These are phyloP conservation scores for Geoglossum glabrum DNA, from an alignment of 495 filamentous ascomycete genomes.

Conservation along the genomic window DNA sequence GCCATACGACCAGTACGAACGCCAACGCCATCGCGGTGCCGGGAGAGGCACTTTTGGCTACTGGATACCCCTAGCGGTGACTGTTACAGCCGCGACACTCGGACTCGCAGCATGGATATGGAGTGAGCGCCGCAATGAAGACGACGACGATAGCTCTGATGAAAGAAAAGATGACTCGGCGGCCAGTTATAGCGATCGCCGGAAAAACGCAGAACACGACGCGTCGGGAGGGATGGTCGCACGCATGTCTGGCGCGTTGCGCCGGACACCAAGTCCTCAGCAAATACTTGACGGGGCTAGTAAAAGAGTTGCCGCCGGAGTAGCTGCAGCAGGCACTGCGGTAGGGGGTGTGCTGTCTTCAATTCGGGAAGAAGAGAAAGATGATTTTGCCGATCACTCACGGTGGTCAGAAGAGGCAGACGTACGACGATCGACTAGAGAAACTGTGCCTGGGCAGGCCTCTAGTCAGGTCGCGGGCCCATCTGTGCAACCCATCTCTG, in stretches of 20 bases:
- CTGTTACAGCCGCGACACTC: conserved; percentile 64
- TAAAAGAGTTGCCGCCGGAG: conserved; percentile 52
- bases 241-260: conserved; percentile 63
- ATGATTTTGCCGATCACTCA: conserved; percentile 61
- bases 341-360: conserved; percentile 62
- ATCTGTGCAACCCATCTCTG: background rate
- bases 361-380: conserved; percentile 66
- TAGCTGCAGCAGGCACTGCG: conserved; percentile 66
- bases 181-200: conserved; percentile 28
- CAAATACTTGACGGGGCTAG: conserved; percentile 66
- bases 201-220: conserved; percentile 31
- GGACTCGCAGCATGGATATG: conserved; percentile 81
- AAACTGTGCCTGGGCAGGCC: background rate
- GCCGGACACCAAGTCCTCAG: conserved; percentile 74
- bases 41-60: conserved; percentile 54
- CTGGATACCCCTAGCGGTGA: conserved; percentile 70
- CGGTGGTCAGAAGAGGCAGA: conserved; percentile 67
- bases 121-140: conserved; percentile 62
- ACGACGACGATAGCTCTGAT: conserved; percentile 33
- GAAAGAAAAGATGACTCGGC: conserved; percentile 11
- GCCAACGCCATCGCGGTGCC: conserved; percentile 33
- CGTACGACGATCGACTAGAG: conserved; percentile 6
- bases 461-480: conserved; percentile 1
- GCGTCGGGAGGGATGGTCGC: conserved; percentile 40
- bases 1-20: conserved; percentile 47